Evolutionary conservation across 73 alveolate genomes (phyloP), one percentile per base, ranked within the genome.

Genomic region (Halteria grandinella): DNA sequence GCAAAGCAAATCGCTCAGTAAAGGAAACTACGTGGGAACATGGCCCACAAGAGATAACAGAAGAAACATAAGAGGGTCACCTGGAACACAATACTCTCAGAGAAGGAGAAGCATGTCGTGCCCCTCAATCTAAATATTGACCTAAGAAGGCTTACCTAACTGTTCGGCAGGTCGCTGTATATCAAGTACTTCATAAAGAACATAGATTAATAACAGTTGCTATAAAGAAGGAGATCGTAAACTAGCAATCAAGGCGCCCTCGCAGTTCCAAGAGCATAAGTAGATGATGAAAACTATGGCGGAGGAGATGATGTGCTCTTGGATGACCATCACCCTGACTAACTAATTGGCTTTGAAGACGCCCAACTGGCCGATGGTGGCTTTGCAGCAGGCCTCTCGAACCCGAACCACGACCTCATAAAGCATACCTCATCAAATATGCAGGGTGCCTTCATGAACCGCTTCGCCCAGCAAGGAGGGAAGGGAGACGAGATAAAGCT

Each of bases 311-410:
- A n/a, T n/a, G n/a, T n/a, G n/a, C n/a, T n/a, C n/a, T n/a, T n/a
- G n/a, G n/a, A n/a, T n/a, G n/a, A n/a, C n/a, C n/a, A n/a, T n/a
- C n/a, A n/a, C n/a, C n/a, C n/a, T n/a, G n/a, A n/a, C n/a, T n/a
- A n/a, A n/a, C n/a, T n/a, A 25, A 10, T 41, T 3, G 79, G 64
- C 4, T 44, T 64, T 70, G 83, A 70, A 25, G 83, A 49, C 34
- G 83, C 58, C 6, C 39, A 48, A 31, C 32, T 70, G 14, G 71
- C 69, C 5, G 83, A 70, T 49, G n/a, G n/a, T n/a, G 83, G 71
- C 4, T 48, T 70, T 24, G 72, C 69, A 7, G 70, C 59, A 14
- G n/a, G n/a, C n/a, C n/a, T n/a, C n/a, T n/a, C n/a, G n/a, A n/a
- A n/a, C n/a, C n/a, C n/a, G n/a, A n/a, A n/a, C n/a, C n/a, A n/a